These are phyloP conservation scores for Aspergillus hiratsukae DNA, from an alignment of 2,329 filamentous ascomycete genomes.

Conservation along the genomic window DNA sequence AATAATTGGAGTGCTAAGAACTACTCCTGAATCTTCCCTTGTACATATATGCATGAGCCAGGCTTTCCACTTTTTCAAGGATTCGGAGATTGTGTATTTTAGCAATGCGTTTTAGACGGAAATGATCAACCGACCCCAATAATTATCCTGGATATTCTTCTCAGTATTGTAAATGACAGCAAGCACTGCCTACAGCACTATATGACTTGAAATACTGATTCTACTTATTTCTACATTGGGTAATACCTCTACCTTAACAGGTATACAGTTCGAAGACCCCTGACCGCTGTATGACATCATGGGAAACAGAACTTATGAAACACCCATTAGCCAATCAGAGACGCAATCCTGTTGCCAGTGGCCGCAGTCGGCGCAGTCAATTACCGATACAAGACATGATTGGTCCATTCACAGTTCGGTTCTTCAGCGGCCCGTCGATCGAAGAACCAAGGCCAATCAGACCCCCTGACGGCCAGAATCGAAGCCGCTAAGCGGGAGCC, in stretches of 20 bases:
- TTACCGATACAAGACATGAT: neutral
- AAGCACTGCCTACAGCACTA: neutral
- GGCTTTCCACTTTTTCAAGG: neutral
- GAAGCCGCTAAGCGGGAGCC: constrained; percentile 21
- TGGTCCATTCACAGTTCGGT: neutral
- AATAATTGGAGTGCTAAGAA: neutral
- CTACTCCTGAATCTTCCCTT: neutral
- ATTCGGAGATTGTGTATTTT: too few species aligned
- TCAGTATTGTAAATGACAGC: too few species aligned
- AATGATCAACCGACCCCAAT: neutral
- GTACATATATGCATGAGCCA: neutral
- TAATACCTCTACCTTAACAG: too few species aligned
- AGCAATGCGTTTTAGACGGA: neutral
- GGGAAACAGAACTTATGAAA: too few species aligned
- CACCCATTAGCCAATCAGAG: neutral
- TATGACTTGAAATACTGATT: too few species aligned
- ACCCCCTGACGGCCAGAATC: constrained; percentile 22
- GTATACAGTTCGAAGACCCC: too few species aligned
- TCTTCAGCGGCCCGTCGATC: neutral
- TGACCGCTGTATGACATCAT: neutral
- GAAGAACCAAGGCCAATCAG: neutral
- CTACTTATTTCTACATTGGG: too few species aligned
- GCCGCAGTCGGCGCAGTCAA: too few species aligned
- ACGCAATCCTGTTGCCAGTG: too few species aligned
- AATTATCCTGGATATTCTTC: neutral